Evolutionary conservation across 352 stramenopile species (phyloP).

Genomic region (Pythium scleroteichum): DNA sequence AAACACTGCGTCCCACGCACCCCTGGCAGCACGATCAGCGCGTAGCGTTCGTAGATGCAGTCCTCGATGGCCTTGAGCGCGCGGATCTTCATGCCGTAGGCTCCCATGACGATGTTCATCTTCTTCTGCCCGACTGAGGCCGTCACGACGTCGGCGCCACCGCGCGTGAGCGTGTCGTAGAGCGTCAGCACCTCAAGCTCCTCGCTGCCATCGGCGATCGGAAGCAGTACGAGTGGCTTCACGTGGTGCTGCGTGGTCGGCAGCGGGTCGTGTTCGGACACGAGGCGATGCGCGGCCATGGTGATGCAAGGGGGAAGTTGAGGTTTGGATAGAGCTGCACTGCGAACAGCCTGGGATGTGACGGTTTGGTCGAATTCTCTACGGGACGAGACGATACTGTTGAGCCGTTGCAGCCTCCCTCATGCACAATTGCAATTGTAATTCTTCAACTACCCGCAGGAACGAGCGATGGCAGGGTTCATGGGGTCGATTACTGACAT

Average conservation of each 20-base stretch:
- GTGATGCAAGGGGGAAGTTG: background rate
- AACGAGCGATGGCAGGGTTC: slow-evolving; percentile 42
- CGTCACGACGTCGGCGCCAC: slow-evolving; percentile 57
- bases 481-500: slow-evolving; percentile 57
- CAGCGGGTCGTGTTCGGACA: slow-evolving; percentile 24
- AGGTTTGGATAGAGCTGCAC: background rate
- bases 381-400: slow-evolving; percentile 1
- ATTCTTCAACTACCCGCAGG: background rate
- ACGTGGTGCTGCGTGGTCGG: slow-evolving; percentile 32
- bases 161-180: slow-evolving; percentile 60
- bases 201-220: slow-evolving; percentile 63
- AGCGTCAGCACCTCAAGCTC: slow-evolving; percentile 69
- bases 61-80: slow-evolving; percentile 67
- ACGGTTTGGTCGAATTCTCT: background rate
- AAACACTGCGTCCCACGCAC: too few relatives aligned
- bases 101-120: slow-evolving; percentile 62
- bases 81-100: slow-evolving; percentile 61
- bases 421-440: background rate
- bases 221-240: slow-evolving; percentile 63
- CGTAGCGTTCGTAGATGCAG: slow-evolving; percentile 59
- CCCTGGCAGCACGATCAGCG: slow-evolving; percentile 73
- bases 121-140: slow-evolving; percentile 52
- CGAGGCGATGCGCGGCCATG: slow-evolving; percentile 23
- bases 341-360: slow-evolving; percentile 15
- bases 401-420: background rate